phyloP scores from a whole-genome alignment of 1,284 basidiomycete genomes.

The Marasmius oreades region DNA sequence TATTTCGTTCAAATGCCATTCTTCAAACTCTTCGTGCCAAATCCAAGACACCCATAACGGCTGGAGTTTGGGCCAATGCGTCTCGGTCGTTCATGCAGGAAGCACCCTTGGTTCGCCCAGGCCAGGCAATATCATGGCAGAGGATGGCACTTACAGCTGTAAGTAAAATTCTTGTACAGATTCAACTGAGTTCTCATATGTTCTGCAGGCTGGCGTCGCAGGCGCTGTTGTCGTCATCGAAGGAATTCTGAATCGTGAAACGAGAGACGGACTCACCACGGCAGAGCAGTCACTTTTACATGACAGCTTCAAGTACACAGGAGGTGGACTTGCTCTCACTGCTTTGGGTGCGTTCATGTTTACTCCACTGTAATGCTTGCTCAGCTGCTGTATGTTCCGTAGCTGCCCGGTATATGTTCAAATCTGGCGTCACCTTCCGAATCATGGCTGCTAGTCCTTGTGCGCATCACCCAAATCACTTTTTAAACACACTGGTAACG shows the following conservation, averaged over 20 bases:
- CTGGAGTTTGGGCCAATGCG: constrained; percentile 6
- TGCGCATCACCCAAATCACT: constrained; percentile 35
- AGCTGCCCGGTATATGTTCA: constrained; percentile 78
- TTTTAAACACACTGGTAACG: background rate
- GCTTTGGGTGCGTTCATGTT: constrained; percentile 38
- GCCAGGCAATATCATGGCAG: constrained; percentile 35
- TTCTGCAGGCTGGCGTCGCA: constrained; percentile 58
- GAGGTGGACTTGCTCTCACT: constrained; percentile 74
- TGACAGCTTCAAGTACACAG: constrained; percentile 83
- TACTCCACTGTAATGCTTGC: background rate
- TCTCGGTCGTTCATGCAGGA: constrained; percentile 30
- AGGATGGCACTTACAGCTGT: constrained; percentile 40
- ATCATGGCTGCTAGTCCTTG: constrained; percentile 89
- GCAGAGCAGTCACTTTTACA: constrained; percentile 74
- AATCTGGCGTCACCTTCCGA: constrained; percentile 68
- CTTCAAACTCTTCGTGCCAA: background rate
- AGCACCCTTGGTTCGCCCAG: constrained; percentile 26
- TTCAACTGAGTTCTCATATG: constrained; percentile 1
- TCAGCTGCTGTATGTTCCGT: background rate
- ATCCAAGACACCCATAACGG: background rate
- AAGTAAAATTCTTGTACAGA: constrained; percentile 14
- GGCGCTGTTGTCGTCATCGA: constrained; percentile 65
- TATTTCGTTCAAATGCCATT: constrained; percentile 10
- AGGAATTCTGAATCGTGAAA: constrained; percentile 73
- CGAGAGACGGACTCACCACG: constrained; percentile 59